Conservation (phyloP, 768 basidiomycete genomes). For the Ramaria sp. region DNA sequence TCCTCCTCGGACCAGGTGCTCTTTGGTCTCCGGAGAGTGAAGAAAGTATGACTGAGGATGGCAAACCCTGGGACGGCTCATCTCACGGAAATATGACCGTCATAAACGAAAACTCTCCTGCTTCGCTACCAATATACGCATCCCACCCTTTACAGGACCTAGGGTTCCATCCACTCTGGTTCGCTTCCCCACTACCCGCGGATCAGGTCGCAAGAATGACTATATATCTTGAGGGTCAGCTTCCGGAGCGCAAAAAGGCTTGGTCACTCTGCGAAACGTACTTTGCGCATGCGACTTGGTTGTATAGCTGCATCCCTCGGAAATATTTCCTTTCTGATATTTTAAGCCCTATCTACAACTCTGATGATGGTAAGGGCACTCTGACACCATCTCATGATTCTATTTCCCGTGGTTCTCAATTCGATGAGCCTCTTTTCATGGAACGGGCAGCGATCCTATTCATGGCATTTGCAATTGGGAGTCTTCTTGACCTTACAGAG, state of each 20-base stretch:
- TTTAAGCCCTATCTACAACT: slow-evolving; percentile 29
- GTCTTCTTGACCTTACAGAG: slow-evolving; percentile 35
- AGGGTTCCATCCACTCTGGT: slow-evolving; percentile 25
- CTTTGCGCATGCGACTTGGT: slow-evolving; percentile 72
- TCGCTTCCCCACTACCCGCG: background rate
- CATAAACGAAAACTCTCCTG: no score
- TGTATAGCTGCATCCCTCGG: slow-evolving; percentile 60
- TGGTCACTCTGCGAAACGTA: slow-evolving; percentile 53
- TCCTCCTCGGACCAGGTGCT: background rate
- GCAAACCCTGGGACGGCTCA: background rate
- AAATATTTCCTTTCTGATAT: slow-evolving; percentile 43
- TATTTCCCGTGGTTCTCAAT: no score
- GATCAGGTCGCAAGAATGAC: background rate
- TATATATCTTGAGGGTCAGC: slow-evolving; percentile 20
- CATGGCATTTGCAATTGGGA: slow-evolving; percentile 37
- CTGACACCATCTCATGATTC: background rate
- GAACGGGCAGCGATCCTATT: slow-evolving; percentile 27
- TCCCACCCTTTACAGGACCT: background rate
- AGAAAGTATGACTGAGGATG: background rate
- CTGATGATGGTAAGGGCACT: background rate
- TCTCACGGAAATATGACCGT: no score
- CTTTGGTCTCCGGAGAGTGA: background rate
- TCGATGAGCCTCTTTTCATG: background rate
- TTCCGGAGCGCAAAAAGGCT: slow-evolving; percentile 33
- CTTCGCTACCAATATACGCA: background rate